Evolutionary conservation across 371 early-diverging fungal genomes (phyloP), one percentile per base, ranked within the genome.

Genomic region (Thermomucor indicae-seudaticae): DNA sequence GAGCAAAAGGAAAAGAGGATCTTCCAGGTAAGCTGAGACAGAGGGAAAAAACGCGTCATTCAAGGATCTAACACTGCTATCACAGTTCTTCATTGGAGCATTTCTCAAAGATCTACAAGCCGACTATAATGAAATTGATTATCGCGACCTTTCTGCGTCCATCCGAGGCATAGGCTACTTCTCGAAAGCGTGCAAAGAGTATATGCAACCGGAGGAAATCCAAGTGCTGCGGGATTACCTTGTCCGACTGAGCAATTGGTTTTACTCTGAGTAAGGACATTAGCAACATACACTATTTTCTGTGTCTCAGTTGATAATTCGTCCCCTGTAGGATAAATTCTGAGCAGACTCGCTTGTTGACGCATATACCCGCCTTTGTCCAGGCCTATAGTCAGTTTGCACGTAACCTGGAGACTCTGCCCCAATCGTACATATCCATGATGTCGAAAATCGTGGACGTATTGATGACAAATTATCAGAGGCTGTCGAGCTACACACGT

Each of bases 121-220:
- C 11, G 70, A 73, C 2, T 58, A 66, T 10, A 53, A 64, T n/a
- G 51, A 70, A 12, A 70, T 75, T 19, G 75, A 80, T 19, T 58
- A 85, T 28, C 57, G 51, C 14, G 47, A 53, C 16, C 40, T 71
- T 1, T 84, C 90, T 2, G 66, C 83, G 2, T 82, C 86, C 4
- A 80, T 91, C 34, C 72, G 84, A 42, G 84, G 86, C 8, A 75
- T 85, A 29, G 91, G 91, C 0, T 79, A 83, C 47, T 83, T 91
- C 51, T 78, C 88, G 0, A 69, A 69, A n/a, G 79, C 81, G 0
- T 83, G 76, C 58, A 75, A 72, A 37, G 63, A 60, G 10, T 70
- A 72, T 12, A 49, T 77, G 49, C 47, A 62, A 0, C 50, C 51
- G 16, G 67, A 70, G 6, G 77, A 83, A 32, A 58, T 82, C 16